Percentiles rank a stretch among this genome's conserved stretches.
Conservation (phyloP, 163 green algal genomes). For the Chlamydomonas reinhardtii region DNA sequence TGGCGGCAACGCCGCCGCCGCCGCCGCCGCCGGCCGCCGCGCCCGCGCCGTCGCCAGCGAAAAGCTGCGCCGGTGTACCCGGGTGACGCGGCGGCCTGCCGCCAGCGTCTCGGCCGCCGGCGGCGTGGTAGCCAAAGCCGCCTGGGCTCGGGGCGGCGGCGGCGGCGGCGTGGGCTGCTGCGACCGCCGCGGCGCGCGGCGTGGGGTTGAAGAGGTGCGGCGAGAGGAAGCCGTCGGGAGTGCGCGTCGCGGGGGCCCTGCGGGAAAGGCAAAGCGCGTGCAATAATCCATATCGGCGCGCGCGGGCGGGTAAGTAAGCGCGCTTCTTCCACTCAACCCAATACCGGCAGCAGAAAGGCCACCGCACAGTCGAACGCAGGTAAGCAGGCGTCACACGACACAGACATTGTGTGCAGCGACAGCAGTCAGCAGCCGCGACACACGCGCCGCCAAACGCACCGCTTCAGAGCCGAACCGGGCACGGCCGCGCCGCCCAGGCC, state of each 20-base stretch:
- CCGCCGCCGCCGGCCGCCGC: not conserved
- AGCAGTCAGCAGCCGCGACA: too few species aligned
- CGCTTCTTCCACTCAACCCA: not conserved
- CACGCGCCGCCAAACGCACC: too few species aligned
- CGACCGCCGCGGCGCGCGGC: slow-evolving; percentile 31
- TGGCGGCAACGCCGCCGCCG: not conserved
- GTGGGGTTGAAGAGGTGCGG: slow-evolving; percentile 73
- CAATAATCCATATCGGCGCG: too few species aligned
- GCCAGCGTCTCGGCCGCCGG: not conserved
- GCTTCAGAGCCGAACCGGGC: not conserved
- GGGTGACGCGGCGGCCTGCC: not conserved
- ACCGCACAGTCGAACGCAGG: too few species aligned
- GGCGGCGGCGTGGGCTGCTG: not conserved
- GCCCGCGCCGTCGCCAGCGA: not conserved
- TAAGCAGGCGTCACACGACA: too few species aligned
- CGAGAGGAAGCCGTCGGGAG: slow-evolving; percentile 73
- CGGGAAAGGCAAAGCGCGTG: too few species aligned
- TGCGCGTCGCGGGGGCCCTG: slow-evolving; percentile 61
- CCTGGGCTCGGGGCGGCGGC: not conserved
- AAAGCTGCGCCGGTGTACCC: not conserved
- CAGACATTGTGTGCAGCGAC: too few species aligned
- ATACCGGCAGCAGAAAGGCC: too few species aligned
- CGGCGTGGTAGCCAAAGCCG: not conserved
- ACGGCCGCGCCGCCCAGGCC: not conserved
- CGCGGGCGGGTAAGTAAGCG: too few species aligned